Evolutionary conservation across 1,284 basidiomycete species (phyloP).

Genomic region (Sporisorium exsertum): DNA sequence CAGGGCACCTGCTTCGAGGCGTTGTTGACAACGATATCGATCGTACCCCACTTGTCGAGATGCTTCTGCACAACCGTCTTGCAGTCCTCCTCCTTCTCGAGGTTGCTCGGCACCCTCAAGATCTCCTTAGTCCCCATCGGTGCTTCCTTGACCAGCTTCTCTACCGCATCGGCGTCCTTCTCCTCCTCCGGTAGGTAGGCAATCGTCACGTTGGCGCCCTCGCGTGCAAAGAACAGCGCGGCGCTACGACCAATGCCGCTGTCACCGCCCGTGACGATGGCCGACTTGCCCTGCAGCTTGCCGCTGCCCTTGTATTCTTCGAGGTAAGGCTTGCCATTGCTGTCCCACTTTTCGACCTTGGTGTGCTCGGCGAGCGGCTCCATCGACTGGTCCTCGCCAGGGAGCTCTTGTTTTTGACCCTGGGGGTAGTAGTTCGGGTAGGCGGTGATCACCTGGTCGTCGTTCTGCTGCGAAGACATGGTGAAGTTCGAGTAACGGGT

Average conservation of each 20-base stretch:
- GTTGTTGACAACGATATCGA: conserved; percentile 74
- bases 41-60: conserved; percentile 69
- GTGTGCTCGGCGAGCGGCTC: conserved; percentile 73
- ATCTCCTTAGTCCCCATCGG: conserved; percentile 61
- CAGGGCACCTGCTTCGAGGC: conserved; percentile 75
- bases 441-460: conserved; percentile 54
- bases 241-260: conserved; percentile 76
- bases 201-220: conserved; percentile 78
- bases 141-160: conserved; percentile 39
- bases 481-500: conserved; percentile 11
- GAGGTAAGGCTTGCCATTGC: conserved; percentile 75
- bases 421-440: conserved; percentile 59
- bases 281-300: conserved; percentile 75
- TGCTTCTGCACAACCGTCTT: conserved; percentile 73
- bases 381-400: conserved; percentile 56
- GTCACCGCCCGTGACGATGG: conserved; percentile 75
- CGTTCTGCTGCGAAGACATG: conserved; percentile 37
- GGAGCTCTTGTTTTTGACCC: conserved; percentile 51
- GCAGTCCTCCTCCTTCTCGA: conserved; percentile 69
- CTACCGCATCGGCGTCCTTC: conserved; percentile 71
- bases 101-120: conserved; percentile 73
- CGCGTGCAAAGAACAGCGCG: conserved; percentile 76
- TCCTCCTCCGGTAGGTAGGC: conserved; percentile 76
- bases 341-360: conserved; percentile 75
- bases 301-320: conserved; percentile 73